Evolutionary conservation across 2,329 filamentous ascomycete genomes (phyloP).

Genomic region (Fusarium odoratissimum): DNA sequence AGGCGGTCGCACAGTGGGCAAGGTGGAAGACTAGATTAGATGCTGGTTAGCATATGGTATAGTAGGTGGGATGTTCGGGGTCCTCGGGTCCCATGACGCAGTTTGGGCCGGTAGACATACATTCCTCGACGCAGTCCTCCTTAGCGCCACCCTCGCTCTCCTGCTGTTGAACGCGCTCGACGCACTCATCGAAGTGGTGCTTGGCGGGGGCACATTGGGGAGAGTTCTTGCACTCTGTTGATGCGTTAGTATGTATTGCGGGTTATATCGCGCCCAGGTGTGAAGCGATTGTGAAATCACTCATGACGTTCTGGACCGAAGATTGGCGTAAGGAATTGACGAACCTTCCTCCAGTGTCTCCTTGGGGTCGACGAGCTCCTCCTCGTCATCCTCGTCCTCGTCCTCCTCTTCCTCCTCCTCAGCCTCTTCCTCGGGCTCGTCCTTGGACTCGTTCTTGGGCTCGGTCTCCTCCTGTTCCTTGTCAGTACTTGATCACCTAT

Average conservation of each 20-base stretch:
- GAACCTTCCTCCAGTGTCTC: slow-evolving; percentile 91
- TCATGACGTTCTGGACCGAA: slow-evolving; percentile 19
- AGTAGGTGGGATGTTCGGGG: not conserved
- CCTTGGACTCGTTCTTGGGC: slow-evolving; percentile 61
- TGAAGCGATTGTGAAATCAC: slow-evolving; percentile 36
- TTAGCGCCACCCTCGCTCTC: slow-evolving; percentile 78
- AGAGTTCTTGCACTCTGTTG: slow-evolving; percentile 87
- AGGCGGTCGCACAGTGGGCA: slow-evolving; percentile 91
- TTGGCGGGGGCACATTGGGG: slow-evolving; percentile 86
- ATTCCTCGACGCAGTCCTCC: slow-evolving; percentile 99
- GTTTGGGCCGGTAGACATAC: slow-evolving; percentile 63
- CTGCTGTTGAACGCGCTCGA: slow-evolving; percentile 80
- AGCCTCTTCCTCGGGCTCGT: slow-evolving; percentile 50
- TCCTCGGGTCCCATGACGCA: slow-evolving; percentile 13
- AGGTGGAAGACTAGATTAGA: slow-evolving; percentile 92
- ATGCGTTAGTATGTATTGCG: slow-evolving; percentile 37
- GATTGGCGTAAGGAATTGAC: slow-evolving; percentile 50
- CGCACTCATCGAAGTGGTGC: slow-evolving; percentile 99
- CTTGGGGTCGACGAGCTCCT: slow-evolving; percentile 89
- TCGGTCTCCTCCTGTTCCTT: slow-evolving; percentile 54
- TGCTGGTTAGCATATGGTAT: slow-evolving; percentile 27
- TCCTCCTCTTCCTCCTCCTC: slow-evolving; percentile 63
- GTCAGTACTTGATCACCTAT: slow-evolving; percentile 29
- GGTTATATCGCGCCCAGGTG: slow-evolving; percentile 9
- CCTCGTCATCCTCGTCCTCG: slow-evolving; percentile 78